Conservation (phyloP, 2,329 filamentous ascomycete genomes). For the Acephala macrosclerotiorum region DNA sequence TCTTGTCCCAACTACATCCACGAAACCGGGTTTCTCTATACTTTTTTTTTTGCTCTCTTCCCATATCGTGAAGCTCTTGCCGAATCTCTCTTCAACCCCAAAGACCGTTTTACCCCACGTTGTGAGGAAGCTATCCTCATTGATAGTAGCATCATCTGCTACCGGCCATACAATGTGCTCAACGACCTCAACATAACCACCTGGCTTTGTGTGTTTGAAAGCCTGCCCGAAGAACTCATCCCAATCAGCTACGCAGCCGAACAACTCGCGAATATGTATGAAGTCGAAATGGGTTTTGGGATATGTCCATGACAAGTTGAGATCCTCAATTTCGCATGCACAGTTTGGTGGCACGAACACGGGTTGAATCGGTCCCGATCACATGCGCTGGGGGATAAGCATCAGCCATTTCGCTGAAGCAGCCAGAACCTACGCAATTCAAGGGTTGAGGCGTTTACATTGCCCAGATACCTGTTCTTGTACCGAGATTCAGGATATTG, state of each 20-base stretch:
- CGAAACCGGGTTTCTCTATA: conserved; percentile 42
- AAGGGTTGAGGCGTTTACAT: conserved; percentile 36
- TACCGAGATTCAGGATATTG: conserved; percentile 49
- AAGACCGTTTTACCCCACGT: conserved; percentile 43
- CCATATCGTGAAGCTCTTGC: conserved; percentile 46
- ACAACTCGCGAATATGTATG: conserved; percentile 38
- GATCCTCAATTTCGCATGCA: conserved; percentile 70
- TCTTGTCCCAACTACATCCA: conserved; percentile 36
- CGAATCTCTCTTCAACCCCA: conserved; percentile 48
- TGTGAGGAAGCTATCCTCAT: conserved; percentile 31
- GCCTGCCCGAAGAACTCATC: conserved; percentile 25
- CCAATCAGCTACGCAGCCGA: conserved; percentile 37
- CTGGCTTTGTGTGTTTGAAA: conserved; percentile 47
- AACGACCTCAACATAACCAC: conserved; percentile 54
- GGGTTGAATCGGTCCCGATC: conserved; percentile 42
- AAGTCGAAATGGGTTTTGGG: conserved; percentile 38
- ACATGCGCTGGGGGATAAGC: conserved; percentile 41
- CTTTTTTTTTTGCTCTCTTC: conserved; percentile 54
- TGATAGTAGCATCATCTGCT: conserved; percentile 48
- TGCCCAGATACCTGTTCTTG: conserved; percentile 51
- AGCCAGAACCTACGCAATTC: conserved; percentile 25
- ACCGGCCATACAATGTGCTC: conserved; percentile 50
- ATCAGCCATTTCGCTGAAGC: conserved; percentile 33
- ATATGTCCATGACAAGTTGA: conserved; percentile 34
- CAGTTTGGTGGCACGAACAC: conserved; percentile 65